Conservation (phyloP, 306 rosid species). For the Phaseolus lunatus region DNA sequence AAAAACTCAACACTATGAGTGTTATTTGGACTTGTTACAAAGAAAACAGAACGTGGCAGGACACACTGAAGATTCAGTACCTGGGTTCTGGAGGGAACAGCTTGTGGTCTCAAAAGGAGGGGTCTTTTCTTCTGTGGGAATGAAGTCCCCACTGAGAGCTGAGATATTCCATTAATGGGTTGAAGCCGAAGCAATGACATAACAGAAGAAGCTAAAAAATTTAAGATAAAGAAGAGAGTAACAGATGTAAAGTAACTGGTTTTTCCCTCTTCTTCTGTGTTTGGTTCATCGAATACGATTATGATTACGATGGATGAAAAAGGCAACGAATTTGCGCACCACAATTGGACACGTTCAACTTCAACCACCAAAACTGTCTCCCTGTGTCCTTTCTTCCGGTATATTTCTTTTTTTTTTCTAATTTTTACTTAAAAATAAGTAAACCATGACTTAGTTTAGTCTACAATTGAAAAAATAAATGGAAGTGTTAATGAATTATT, state of each 20-base stretch:
- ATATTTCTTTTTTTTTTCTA: not conserved
- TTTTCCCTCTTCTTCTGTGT: constrained; percentile 19
- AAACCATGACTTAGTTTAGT: too few species aligned
- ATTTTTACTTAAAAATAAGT: too few species aligned
- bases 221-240: not conserved
- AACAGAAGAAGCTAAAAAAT: constrained; percentile 23
- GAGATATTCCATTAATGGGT: constrained; percentile 55
- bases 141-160: constrained; percentile 40
- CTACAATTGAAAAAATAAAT: too few species aligned
- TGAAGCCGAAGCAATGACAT: constrained; percentile 70
- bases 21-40: constrained; percentile 4
- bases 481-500: too few species aligned
- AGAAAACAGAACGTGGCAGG: constrained; percentile 21
- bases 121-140: constrained; percentile 46
- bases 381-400: not conserved
- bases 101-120: constrained; percentile 56
- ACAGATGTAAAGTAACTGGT: constrained; percentile 6
- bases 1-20: not conserved
- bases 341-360: constrained; percentile 76
- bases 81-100: constrained; percentile 83
- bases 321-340: constrained; percentile 55
- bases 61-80: constrained; percentile 48
- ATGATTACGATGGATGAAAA: not conserved
- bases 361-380: constrained; percentile 52
- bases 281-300: constrained; percentile 11